Evolutionary conservation across 352 stramenopile genomes (phyloP), one percentile per base, ranked within the genome.

Genomic region (Thalassiosira mediterranea): DNA sequence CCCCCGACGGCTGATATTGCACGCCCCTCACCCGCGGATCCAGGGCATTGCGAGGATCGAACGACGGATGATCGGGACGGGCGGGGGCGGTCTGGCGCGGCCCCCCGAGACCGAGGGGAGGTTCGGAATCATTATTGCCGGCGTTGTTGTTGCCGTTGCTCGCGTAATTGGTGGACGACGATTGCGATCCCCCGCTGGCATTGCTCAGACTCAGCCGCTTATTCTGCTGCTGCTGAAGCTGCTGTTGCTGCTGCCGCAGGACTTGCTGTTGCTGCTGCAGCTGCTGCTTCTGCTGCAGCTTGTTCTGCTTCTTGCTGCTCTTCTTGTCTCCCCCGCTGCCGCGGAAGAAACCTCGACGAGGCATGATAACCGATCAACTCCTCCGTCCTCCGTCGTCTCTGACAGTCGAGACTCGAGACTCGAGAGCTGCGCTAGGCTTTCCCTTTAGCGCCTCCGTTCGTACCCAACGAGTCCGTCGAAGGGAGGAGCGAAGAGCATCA

Each of bases 311-410:
- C 47, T 76, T 71, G 37, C 37, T 77, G 17, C 47, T 82, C 47
- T 77, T 82, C 25, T 82, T 68, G 10, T 68, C 67, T 8, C 63
- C 48, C 10, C 47, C 28, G 29, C 56, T 56, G 5, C 63, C 53
- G 3, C 73, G 65, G 65, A 82, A 82, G 40, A 82, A 82, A 40
- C 57, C 34, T 54, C 73, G 64, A 37, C 73, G 73, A 52, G 59
- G 59, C 73, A 82, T 82, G 70, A 48, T 73, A n/a, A n/a, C n/a
- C n/a, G n/a, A n/a, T n/a, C n/a, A n/a, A n/a, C n/a, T n/a, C n/a
- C n/a, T n/a, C n/a, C n/a, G n/a, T n/a, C n/a, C n/a, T n/a, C n/a
- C n/a, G n/a, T n/a, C n/a, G n/a, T n/a, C n/a, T n/a, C n/a, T n/a
- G n/a, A n/a, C n/a, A n/a, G n/a, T n/a, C n/a, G n/a, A n/a, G n/a